Base-by-base conservation (phyloP, 2,329 filamentous ascomycete species). In the Stachybotrys chlorohalonatus region DNA sequence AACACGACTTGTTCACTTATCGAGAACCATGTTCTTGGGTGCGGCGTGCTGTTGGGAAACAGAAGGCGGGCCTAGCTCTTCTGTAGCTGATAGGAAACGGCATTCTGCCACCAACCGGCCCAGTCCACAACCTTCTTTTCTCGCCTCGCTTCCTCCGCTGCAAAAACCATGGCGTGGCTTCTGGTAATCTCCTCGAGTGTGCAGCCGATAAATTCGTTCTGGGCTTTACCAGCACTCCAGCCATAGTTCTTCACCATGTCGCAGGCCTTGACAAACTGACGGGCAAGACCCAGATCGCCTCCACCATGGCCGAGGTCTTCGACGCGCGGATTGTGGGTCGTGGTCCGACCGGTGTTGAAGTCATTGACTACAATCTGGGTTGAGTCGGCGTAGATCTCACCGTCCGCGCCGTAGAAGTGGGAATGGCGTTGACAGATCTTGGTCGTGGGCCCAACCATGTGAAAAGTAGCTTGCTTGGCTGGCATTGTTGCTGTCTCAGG, bases 101-200 rank as follows among this genome's bases (percentile, higher is more conserved):
- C 60, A 8, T 62, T 57, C 8, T 72, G 70, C 90, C 90, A 96
- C 89, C 90, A 96, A 50, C 78, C 70, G 48, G 73, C 72, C 85
- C 89, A 96, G 60, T 87, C 79, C 5, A 97, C 72, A 7, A 94
- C 85, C 66, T 80, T 84, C 64, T 80, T 83, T 52, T 79, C 77
- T 52, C 75, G 76, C 63, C 93, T 81, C 6, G 93, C 90, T 63
- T 95, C 88, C 71, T 97, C 94, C 0, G 93, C 94, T 30, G 90
- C 92, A 75, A 96, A 99, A 0, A 96, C 93, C 71, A 94, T 82
- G 2, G 89, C 92, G 72, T 97, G 94, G 64, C 90, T 95, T 51
- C 87, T 79, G n/a, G 97, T 79, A 1, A 87, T 83, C 65, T 97
- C 94, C 55, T 96, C 90, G 7, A 96, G 73, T 11, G 86, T 88